Percentiles rank a stretch among this genome's conserved stretches.
These are phyloP conservation scores for Hysterium pulicare DNA, from an alignment of 2,329 filamentous ascomycete species.

Conservation along the genomic window DNA sequence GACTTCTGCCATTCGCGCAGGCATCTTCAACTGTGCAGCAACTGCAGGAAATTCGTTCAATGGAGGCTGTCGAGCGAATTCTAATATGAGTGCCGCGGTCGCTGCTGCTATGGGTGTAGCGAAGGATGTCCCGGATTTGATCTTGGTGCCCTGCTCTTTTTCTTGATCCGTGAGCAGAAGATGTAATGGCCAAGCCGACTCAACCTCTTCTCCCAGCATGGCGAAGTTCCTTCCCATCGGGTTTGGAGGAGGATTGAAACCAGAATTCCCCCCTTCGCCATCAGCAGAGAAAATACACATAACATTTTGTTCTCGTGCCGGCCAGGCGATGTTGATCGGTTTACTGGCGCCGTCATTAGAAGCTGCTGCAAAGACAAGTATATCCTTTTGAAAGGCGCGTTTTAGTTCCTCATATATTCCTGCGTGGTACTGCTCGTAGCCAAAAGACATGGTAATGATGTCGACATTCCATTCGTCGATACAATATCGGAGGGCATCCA, in stretches of 20 bases:
- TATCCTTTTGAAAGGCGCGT: neutral
- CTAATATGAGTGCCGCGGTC: too few species aligned
- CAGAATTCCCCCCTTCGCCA: neutral
- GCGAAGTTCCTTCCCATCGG: neutral
- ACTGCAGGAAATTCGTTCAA: too few species aligned
- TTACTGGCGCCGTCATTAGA: neutral
- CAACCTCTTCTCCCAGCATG: neutral
- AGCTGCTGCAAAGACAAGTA: neutral
- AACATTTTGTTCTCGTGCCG: neutral
- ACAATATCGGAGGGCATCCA: neutral
- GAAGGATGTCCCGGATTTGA: too few species aligned
- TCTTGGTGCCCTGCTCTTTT: too few species aligned
- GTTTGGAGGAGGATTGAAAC: neutral
- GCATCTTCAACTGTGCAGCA: too few species aligned
- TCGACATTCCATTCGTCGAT: conserved; percentile 1
- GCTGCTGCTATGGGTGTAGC: too few species aligned
- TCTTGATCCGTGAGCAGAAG: too few species aligned
- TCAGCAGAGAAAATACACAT: neutral
- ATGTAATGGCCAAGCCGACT: neutral
- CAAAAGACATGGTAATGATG: conserved; percentile 6
- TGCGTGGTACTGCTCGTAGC: neutral
- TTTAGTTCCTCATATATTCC: neutral
- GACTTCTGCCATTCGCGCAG: too few species aligned
- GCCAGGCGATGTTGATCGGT: neutral
- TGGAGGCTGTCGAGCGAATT: too few species aligned